Percentiles rank a stretch among this genome's conserved stretches.
Evolutionary conservation across 306 rosid genomes (phyloP).

Genomic region (Nissolia schottii): DNA sequence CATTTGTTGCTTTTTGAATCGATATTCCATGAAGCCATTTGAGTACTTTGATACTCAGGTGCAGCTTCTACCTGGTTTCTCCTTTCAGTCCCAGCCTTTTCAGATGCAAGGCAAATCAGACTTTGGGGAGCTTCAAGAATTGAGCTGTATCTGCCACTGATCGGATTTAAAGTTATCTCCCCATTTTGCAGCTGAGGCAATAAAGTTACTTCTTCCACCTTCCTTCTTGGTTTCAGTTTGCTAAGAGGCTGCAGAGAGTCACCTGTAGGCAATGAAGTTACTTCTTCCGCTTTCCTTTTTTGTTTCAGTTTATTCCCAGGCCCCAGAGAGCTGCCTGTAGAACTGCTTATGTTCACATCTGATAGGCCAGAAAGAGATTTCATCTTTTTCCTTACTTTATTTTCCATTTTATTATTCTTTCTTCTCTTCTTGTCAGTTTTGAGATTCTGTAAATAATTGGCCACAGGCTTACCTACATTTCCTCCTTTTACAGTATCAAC

Average conservation of each 20-base stretch:
- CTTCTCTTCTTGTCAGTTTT: conserved; percentile 15
- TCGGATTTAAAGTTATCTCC: conserved; percentile 46
- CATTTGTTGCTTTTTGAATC: conserved; percentile 13
- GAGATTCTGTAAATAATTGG: conserved; percentile 6
- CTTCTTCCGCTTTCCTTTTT: conserved; percentile 30
- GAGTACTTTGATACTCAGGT: conserved; percentile 6
- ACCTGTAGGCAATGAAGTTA: conserved; percentile 9
- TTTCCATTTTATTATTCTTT: conserved; percentile 33
- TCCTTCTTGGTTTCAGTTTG: conserved; percentile 15
- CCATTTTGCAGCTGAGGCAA: conserved; percentile 25
- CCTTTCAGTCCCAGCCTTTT: conserved; percentile 33
- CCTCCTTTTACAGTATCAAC: conserved; percentile 29
- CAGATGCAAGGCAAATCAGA: conserved; percentile 27
- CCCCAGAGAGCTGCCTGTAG: conserved; percentile 5
- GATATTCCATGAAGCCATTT: background rate
- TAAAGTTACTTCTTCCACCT: conserved; percentile 20
- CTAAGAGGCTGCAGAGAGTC: background rate
- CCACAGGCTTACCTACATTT: background rate
- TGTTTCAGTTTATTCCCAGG: conserved; percentile 2
- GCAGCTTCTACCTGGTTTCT: conserved; percentile 31
- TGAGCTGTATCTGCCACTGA: conserved; percentile 4
- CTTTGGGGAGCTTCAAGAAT: conserved; percentile 24
- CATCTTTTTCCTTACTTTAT: conserved; percentile 36
- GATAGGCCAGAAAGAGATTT: conserved; percentile 61
- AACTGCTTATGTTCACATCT: conserved; percentile 37